A percentile compares a stretch with the other conserved stretches of the same genome.
Conservation (phyloP, 306 rosid species). For the Cyclanthera cordifolia region DNA sequence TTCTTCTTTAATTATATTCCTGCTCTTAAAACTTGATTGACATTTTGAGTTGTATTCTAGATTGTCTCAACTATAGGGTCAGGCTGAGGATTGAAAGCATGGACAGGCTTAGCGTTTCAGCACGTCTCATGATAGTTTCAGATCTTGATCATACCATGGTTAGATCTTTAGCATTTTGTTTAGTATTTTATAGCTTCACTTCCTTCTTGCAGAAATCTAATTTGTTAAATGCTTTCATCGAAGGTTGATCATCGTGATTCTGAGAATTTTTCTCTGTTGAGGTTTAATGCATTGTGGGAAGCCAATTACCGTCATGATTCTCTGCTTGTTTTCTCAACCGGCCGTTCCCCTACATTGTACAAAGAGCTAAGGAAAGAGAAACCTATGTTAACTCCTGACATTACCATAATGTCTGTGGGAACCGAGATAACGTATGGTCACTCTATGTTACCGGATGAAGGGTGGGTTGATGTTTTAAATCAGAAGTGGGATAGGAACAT, state of each 20-base stretch:
- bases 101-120: slow-evolving; percentile 47
- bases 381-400: slow-evolving; percentile 94
- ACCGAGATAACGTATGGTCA: slow-evolving; percentile 92
- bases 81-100: slow-evolving; percentile 28
- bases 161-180: slow-evolving; percentile 11
- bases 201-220: slow-evolving; percentile 19
- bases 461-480: slow-evolving; percentile 75
- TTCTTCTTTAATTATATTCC: not conserved
- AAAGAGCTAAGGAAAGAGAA: slow-evolving; percentile 77
- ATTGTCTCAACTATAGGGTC: slow-evolving; percentile 21
- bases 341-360: slow-evolving; percentile 84
- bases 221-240: slow-evolving; percentile 21
- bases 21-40: not conserved
- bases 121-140: slow-evolving; percentile 86
- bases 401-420: slow-evolving; percentile 90
- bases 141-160: slow-evolving; percentile 99
- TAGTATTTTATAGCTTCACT: not conserved
- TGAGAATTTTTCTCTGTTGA: slow-evolving; percentile 64
- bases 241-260: slow-evolving; percentile 92
- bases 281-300: slow-evolving; percentile 92
- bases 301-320: slow-evolving; percentile 74
- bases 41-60: not conserved
- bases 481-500: slow-evolving; percentile 67
- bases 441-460: slow-evolving; percentile 69
- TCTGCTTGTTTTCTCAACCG: slow-evolving; percentile 81